These are phyloP conservation scores for Phoma sp. DNA, from an alignment of 2,329 filamentous ascomycete genomes.

Conservation along the genomic window DNA sequence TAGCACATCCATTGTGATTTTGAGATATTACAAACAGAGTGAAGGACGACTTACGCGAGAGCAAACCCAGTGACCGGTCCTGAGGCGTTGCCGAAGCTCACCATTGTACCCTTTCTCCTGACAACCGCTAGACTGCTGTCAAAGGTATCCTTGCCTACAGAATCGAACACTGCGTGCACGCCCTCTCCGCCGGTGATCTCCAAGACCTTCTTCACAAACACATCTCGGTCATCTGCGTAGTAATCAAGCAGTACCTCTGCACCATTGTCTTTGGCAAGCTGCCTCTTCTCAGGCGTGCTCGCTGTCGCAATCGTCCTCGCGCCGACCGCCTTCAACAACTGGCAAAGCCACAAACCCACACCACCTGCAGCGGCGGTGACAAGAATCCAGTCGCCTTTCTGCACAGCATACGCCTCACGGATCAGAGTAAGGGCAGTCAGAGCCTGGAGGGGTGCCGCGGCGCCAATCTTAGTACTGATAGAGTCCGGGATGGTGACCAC, in stretches of 20 bases:
- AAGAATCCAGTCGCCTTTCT: conserved; percentile 80
- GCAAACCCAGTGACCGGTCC: conserved; percentile 76
- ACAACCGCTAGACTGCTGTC: conserved; percentile 77
- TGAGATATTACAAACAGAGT: neutral
- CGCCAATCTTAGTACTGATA: conserved; percentile 67
- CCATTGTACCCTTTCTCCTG: conserved; percentile 76
- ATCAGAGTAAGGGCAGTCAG: conserved; percentile 82
- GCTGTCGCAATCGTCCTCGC: conserved; percentile 83
- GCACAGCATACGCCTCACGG: conserved; percentile 73
- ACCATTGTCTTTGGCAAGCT: conserved; percentile 71
- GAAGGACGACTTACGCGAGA: conserved; percentile 61
- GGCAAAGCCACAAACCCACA: conserved; percentile 72
- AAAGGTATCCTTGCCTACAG: conserved; percentile 85
- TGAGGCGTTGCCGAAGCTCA: conserved; percentile 82
- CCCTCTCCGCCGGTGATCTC: conserved; percentile 76
- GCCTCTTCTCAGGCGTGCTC: conserved; percentile 73
- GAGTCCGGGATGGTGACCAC: conserved; percentile 69
- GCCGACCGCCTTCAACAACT: conserved; percentile 74
- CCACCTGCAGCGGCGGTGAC: conserved; percentile 88
- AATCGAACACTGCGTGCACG: conserved; percentile 80
- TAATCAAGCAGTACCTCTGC: conserved; percentile 78
- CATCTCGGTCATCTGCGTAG: conserved; percentile 56
- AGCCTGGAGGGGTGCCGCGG: conserved; percentile 78
- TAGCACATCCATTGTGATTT: conserved; percentile 3
- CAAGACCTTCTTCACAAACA: conserved; percentile 59